Base-by-base conservation (phyloP, 73 alveolate genomes). In the Durusdinium trenchii region DNA sequence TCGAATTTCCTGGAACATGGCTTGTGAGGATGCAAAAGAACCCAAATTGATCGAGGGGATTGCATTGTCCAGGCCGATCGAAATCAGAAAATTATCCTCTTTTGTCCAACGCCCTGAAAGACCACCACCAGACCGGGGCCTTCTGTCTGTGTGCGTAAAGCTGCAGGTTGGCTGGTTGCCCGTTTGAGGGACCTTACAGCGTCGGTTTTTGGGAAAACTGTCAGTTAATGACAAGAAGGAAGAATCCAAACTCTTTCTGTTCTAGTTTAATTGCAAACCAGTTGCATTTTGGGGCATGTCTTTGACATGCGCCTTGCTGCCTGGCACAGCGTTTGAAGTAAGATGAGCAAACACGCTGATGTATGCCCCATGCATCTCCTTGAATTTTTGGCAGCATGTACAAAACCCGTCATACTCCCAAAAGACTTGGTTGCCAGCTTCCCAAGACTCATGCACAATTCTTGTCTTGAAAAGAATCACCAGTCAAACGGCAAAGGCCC, bases 211-310 rank as follows among this genome's bases (percentile, higher is more conserved):
- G 54, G 32, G 1, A 35, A 12, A 7, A 3, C 18, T 35, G 50
- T 32, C 52, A 0, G 85, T 51, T 36, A 14, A 0, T n/a, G 26
- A n/a, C 30, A 73, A 73, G 28, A 73, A 51, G 5, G 38, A 73
- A 30, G 52, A 9, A 18, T 7, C 50, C 60, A 76, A 3, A 71
- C 46, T 36, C 46, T 16, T n/a, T 76, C 42, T 40, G 87, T 30
- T 36, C 1, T 0, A 0, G 40, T 73, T 16, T 43, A 4, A 42
- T 40, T 26, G 52, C 26, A 1, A 60, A 35, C 90, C 16, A 79
- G 90, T 38, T n/a, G 48, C 90, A 76, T 40, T 43, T 79, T 79
- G 90, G 90, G 35, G 90, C 90, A 79, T 79, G 90, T 79, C 90
- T 79, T 79, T 28, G 90, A 79, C 90, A 79, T 79, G 64, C 90